phyloP scores from a whole-genome alignment of 139 green algal species.

The Ulvella scutata region DNA sequence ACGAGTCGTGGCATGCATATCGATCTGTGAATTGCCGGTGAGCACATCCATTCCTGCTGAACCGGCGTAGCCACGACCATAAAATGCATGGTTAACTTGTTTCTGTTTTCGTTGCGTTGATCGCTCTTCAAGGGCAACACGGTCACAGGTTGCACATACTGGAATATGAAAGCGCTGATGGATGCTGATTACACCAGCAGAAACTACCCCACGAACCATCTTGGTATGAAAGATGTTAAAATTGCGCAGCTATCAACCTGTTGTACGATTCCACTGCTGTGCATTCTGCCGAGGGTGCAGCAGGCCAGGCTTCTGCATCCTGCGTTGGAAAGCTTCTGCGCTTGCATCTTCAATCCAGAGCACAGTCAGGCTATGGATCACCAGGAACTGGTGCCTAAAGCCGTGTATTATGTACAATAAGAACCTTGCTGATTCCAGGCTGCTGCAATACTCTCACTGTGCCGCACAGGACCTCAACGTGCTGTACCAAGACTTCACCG shows the following conservation, averaged over 20 bases:
- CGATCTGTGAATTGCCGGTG: background rate
- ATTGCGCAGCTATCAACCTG: too few relatives aligned
- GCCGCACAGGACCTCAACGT: constrained; percentile 20
- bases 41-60: background rate
- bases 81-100: background rate
- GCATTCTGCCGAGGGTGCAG: too few relatives aligned
- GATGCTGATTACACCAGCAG: background rate
- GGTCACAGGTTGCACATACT: background rate
- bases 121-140: background rate
- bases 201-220: background rate
- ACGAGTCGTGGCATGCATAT: background rate
- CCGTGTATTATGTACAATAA: background rate
- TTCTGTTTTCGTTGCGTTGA: background rate
- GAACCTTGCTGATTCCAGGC: background rate
- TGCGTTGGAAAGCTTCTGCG: background rate
- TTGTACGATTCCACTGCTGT: too few relatives aligned
- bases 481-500: constrained; percentile 27
- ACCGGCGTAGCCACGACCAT: background rate
- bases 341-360: background rate
- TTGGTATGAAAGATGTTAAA: too few relatives aligned
- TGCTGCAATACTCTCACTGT: background rate
- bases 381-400: background rate
- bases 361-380: background rate
- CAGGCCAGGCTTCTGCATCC: background rate
- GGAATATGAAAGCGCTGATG: background rate